These are phyloP conservation scores for Aureobasidium sp. DNA, from an alignment of 2,329 filamentous ascomycete genomes.

Conservation along the genomic window DNA sequence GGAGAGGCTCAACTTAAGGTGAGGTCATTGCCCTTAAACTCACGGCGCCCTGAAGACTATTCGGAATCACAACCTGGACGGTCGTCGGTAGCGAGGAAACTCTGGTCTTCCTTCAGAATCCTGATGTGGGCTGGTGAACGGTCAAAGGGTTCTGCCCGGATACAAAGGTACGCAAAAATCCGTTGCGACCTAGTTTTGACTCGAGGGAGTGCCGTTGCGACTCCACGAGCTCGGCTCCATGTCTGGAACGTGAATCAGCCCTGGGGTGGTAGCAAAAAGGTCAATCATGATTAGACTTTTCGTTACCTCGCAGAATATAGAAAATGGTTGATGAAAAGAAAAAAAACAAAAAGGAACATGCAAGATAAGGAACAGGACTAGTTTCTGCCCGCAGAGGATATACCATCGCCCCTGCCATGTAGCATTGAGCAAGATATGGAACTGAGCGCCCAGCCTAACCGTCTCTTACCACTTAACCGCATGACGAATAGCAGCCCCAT, in stretches of 20 bases:
- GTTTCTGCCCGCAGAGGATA: neutral
- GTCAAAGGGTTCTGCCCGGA: neutral
- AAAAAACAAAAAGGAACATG: neutral
- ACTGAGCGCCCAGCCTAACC: neutral
- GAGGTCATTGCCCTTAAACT: slow-evolving; percentile 5
- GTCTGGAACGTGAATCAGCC: neutral
- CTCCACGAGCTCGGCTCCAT: neutral
- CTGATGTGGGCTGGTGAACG: neutral
- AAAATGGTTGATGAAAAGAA: neutral
- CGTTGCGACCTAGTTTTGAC: neutral
- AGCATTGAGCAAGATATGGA: neutral
- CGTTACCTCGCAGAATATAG: neutral
- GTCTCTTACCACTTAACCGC: neutral
- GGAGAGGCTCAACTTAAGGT: slow-evolving; percentile 5
- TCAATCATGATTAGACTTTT: neutral
- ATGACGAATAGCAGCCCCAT: neutral
- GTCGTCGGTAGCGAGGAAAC: neutral
- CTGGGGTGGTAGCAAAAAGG: neutral
- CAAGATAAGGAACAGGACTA: neutral
- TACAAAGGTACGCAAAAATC: neutral
- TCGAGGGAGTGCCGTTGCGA: slow-evolving; percentile 2
- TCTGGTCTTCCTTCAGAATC: neutral
- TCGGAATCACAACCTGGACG: neutral
- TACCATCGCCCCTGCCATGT: too few species aligned
- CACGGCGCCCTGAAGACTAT: slow-evolving; percentile 4